phyloP scores from a whole-genome alignment of 192 early-diverging fungal species.

The Coemansia brasiliensis region DNA sequence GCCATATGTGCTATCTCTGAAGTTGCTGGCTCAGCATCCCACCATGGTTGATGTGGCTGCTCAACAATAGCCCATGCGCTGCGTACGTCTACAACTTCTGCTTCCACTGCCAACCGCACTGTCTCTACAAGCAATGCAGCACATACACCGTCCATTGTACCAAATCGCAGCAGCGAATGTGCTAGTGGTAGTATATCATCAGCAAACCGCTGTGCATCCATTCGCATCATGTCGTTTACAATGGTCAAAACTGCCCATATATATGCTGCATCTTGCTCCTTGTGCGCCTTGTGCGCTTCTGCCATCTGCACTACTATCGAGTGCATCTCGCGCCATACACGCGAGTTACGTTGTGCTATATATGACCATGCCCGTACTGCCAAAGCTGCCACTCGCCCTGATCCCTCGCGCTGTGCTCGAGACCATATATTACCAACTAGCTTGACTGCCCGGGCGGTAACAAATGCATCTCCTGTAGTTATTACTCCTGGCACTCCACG shows the following conservation, averaged over 20 bases:
- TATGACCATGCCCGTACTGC: slow-evolving; percentile 31
- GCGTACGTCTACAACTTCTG: slow-evolving; percentile 23
- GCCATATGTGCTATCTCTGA: slow-evolving; percentile 20
- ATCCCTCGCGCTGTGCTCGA: not conserved
- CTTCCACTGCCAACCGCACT: slow-evolving; percentile 19
- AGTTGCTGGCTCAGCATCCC: slow-evolving; percentile 6
- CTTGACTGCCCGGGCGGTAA: slow-evolving; percentile 26
- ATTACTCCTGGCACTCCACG: slow-evolving; percentile 20
- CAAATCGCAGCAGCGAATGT: slow-evolving; percentile 24
- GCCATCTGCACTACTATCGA: slow-evolving; percentile 24
- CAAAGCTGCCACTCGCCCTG: slow-evolving; percentile 18
- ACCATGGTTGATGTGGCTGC: too few species aligned
- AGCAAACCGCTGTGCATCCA: slow-evolving; percentile 24
- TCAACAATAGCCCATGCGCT: slow-evolving; percentile 31
- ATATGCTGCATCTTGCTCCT: slow-evolving; percentile 9
- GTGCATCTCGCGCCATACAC: slow-evolving; percentile 37
- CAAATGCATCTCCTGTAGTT: slow-evolving; percentile 21
- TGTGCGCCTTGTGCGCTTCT: slow-evolving; percentile 22
- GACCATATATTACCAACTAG: slow-evolving; percentile 22
- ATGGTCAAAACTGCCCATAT: slow-evolving; percentile 33
- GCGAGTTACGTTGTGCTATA: slow-evolving; percentile 21
- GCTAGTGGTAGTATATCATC: slow-evolving; percentile 33
- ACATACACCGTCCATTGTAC: slow-evolving; percentile 12
- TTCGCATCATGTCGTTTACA: slow-evolving; percentile 24
- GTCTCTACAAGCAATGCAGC: slow-evolving; percentile 25